Conservation (phyloP, 306 rosid genomes). For the Coriaria nepalensis region DNA sequence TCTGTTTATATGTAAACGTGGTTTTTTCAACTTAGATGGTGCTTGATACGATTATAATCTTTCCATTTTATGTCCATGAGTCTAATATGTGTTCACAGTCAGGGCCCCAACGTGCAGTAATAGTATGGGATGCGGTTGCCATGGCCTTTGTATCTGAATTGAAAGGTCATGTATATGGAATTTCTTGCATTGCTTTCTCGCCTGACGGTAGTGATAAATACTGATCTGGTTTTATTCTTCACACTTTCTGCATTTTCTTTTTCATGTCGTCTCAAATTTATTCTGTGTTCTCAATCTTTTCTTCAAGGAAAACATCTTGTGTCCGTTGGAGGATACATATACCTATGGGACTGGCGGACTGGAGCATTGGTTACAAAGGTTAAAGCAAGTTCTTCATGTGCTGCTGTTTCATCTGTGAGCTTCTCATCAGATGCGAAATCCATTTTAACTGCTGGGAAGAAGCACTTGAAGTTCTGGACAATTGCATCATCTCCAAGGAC, state of each 20-base stretch:
- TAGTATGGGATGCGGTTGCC: conserved; percentile 49
- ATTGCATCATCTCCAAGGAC: conserved; percentile 40
- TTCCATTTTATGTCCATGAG: neutral
- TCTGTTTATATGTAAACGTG: too few relatives aligned
- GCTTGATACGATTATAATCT: neutral
- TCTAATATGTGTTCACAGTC: conserved; percentile 37
- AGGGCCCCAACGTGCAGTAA: conserved; percentile 51
- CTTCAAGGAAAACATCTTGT: conserved; percentile 44
- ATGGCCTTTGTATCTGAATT: conserved; percentile 37
- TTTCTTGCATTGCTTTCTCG: conserved; percentile 57
- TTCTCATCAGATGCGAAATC: conserved; percentile 54
- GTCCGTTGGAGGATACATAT: conserved; percentile 56
- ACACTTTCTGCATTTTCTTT: conserved; percentile 13
- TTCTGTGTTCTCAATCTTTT: conserved; percentile 13
- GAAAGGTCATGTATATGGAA: conserved; percentile 51
- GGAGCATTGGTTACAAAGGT: conserved; percentile 42
- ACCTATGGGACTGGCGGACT: conserved; percentile 61
- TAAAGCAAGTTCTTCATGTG: conserved; percentile 55
- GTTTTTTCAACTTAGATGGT: too few relatives aligned
- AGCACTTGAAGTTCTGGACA: conserved; percentile 66
- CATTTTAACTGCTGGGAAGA: conserved; percentile 57
- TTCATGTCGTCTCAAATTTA: neutral
- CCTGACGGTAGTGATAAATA: conserved; percentile 50
- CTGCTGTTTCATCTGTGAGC: conserved; percentile 40
- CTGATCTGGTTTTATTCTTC: conserved; percentile 9